Evolutionary conservation across 1,139 yeast genomes (phyloP).

Genomic region (Candida albicans): DNA sequence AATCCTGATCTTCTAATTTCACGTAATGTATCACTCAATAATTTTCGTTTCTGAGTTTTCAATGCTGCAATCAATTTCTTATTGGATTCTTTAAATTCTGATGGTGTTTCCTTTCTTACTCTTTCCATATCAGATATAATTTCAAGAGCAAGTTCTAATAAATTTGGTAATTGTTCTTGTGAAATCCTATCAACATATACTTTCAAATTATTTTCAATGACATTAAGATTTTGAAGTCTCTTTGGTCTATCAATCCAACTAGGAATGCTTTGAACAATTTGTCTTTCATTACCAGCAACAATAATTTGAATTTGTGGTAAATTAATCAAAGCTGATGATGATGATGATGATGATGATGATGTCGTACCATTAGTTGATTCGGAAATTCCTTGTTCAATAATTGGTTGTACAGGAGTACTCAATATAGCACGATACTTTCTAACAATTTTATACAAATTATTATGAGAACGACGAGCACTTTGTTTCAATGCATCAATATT

Average conservation of each 20-base stretch:
- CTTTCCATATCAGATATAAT: constrained; percentile 59
- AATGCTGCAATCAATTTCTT: constrained; percentile 73
- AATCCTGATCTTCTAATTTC: constrained; percentile 78
- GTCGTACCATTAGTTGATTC: constrained; percentile 6
- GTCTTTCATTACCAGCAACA: constrained; percentile 16
- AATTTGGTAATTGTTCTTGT: constrained; percentile 35
- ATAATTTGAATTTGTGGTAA: constrained; percentile 17
- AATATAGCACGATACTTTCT: constrained; percentile 76
- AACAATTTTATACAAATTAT: constrained; percentile 76
- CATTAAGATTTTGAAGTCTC: constrained; percentile 49
- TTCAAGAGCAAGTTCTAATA: constrained; percentile 54
- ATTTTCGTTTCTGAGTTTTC: constrained; percentile 74
- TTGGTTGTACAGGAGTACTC: constrained; percentile 48
- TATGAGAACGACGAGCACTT: constrained; percentile 88
- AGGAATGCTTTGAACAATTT: constrained; percentile 25
- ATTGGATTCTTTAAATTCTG: constrained; percentile 63
- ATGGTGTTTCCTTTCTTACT: constrained; percentile 77
- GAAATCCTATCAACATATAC: constrained; percentile 43
- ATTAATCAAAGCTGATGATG: constrained; percentile 10
- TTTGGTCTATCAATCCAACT: constrained; percentile 58
- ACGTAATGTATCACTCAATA: constrained; percentile 73
- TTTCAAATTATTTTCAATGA: constrained; percentile 57
- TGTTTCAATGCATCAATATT: constrained; percentile 91
- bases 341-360: no score
- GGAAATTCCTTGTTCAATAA: constrained; percentile 60